These are phyloP conservation scores for Diaporthe sp. DNA, from an alignment of 2,329 filamentous ascomycete genomes.

Conservation along the genomic window DNA sequence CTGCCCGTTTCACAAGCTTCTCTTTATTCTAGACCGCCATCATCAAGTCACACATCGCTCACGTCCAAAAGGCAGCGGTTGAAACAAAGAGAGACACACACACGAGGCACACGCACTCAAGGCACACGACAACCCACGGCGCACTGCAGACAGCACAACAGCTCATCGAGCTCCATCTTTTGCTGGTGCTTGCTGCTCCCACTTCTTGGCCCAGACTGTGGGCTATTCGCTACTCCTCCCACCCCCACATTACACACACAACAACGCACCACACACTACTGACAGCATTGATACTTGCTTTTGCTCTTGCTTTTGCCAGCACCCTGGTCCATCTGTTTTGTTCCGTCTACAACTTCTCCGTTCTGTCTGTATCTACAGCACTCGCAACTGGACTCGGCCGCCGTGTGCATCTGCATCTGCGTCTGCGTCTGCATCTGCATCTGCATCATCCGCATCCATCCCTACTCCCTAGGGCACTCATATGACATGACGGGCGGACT, in stretches of 20 bases:
- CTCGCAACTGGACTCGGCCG: background rate
- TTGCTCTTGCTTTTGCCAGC: background rate
- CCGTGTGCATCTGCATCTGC: background rate
- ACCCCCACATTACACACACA: background rate
- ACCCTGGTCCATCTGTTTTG: too few relatives aligned
- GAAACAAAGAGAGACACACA: background rate
- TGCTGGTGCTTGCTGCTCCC: background rate
- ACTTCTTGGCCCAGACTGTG: background rate
- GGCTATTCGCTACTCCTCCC: background rate
- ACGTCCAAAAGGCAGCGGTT: background rate
- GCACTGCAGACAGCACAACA: background rate
- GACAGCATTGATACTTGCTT: background rate
- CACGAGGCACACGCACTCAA: too few relatives aligned
- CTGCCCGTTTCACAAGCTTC: constrained; percentile 18
- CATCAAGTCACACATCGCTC: constrained; percentile 14
- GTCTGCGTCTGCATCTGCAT: background rate
- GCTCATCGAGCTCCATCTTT: constrained; percentile 3
- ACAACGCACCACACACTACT: background rate
- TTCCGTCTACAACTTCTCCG: too few relatives aligned
- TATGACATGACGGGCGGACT: constrained; percentile 13
- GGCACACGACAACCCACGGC: too few relatives aligned
- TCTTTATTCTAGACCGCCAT: constrained; percentile 18
- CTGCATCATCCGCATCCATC: background rate
- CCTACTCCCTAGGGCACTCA: too few relatives aligned
- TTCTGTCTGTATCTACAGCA: background rate